Percentiles rank a stretch among this genome's conserved stretches.
phyloP scores from a whole-genome alignment of 805 yeast genomes.

The Candida jianshihensis region DNA sequence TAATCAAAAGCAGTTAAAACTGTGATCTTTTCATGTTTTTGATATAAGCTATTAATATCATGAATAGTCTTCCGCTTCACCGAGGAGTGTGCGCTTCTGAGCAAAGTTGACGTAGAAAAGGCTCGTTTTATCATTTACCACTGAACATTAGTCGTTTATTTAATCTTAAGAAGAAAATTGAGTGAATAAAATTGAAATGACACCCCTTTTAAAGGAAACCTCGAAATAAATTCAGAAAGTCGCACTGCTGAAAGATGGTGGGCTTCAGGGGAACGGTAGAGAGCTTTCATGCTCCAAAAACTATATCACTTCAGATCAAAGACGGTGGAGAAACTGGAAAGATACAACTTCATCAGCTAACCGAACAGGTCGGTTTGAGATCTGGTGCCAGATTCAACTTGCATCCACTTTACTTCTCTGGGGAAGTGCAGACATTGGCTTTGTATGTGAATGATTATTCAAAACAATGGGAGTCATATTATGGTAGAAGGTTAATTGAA shows the following conservation, averaged over 20 bases:
- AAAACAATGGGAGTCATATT: constrained; percentile 50
- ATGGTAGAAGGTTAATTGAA: constrained; percentile 61
- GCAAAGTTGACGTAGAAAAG: too few relatives aligned
- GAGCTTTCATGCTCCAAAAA: constrained; percentile 15
- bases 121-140: too few relatives aligned
- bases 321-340: constrained; percentile 9
- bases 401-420: constrained; percentile 61
- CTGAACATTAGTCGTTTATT: too few relatives aligned
- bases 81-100: constrained; percentile 4
- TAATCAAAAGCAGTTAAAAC: constrained; percentile 86
- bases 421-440: constrained; percentile 71
- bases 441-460: constrained; percentile 50
- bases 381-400: constrained; percentile 45
- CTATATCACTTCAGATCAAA: constrained; percentile 22
- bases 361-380: constrained; percentile 31
- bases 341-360: constrained; percentile 17
- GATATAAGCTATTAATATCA: constrained; percentile 30
- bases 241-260: too few relatives aligned
- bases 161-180: too few relatives aligned
- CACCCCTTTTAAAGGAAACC: too few relatives aligned
- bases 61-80: constrained; percentile 27
- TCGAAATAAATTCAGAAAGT: too few relatives aligned
- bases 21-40: constrained; percentile 33
- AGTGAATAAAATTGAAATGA: too few relatives aligned
- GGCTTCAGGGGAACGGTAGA: constrained; percentile 24